Evolutionary conservation across 495 filamentous ascomycete genomes (phyloP).

Genomic region (Penicillium nucicola): DNA sequence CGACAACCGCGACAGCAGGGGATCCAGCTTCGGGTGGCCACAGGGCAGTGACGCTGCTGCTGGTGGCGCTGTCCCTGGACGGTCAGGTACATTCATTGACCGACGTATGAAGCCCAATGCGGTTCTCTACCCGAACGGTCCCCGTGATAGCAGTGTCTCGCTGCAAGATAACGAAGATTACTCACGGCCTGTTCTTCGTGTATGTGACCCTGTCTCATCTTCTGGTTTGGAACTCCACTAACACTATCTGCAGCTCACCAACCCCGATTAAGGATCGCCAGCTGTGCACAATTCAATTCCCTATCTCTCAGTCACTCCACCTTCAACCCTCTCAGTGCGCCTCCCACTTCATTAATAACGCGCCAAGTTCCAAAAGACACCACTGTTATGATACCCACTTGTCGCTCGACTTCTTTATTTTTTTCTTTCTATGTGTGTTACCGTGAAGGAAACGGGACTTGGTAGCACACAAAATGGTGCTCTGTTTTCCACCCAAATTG

Average conservation of each 20-base stretch:
- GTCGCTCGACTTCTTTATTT: slow-evolving; percentile 32
- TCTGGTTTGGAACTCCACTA: slow-evolving; percentile 11
- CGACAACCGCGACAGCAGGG: slow-evolving; percentile 42
- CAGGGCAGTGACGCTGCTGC: slow-evolving; percentile 40
- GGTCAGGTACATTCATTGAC: slow-evolving; percentile 39
- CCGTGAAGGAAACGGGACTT: slow-evolving; percentile 9
- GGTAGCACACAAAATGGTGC: not conserved
- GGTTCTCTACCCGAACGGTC: slow-evolving; percentile 43
- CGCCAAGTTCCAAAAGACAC: slow-evolving; percentile 33
- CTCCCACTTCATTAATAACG: slow-evolving; percentile 29
- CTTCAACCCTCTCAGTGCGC: slow-evolving; percentile 10
- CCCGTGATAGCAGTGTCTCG: slow-evolving; percentile 48
- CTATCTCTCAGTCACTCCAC: not conserved
- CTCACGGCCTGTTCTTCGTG: slow-evolving; percentile 53
- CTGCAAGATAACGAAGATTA: slow-evolving; percentile 58
- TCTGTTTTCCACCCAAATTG: not conserved
- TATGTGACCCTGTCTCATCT: slow-evolving; percentile 24
- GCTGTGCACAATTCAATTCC: not conserved
- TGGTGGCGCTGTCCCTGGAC: slow-evolving; percentile 22
- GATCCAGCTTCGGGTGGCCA: slow-evolving; percentile 42
- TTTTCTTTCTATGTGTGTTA: slow-evolving; percentile 22
- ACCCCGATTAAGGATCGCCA: slow-evolving; percentile 41
- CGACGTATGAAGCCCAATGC: slow-evolving; percentile 44
- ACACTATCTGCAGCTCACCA: slow-evolving; percentile 44
- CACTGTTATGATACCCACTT: slow-evolving; percentile 48